Base-by-base conservation (phyloP, 108 stramenopile genomes). In the Cyclotella baltica region DNA sequence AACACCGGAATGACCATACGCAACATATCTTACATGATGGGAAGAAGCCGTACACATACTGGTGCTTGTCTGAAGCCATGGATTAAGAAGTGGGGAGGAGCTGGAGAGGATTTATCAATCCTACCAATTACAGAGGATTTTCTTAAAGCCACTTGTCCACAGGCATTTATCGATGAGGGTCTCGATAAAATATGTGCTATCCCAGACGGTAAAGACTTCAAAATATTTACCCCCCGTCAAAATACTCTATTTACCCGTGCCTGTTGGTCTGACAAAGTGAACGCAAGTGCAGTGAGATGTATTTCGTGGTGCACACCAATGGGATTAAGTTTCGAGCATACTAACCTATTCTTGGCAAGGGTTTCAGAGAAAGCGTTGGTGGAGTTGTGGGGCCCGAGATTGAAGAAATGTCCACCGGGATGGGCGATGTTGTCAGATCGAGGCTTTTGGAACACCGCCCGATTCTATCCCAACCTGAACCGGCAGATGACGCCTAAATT, bases 311-410 rank as follows among this genome's bases (percentile, higher is more conserved):
- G n/a, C n/a, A n/a, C n/a, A n/a, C n/a, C n/a, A n/a, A n/a, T n/a
- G n/a, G n/a, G n/a, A n/a, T 48, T 70, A 10, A 70, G 68, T 48
- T 70, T 70, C 35, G 68, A 70, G 30, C 68, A 70, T 53, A 70
- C 68, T 20, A 30, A 70, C 34, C 34, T 70, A 53, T 70, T 53
- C 33, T 33, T 70, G 18, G 68, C 30, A 27, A 55, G 50, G 55
- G 52, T 55, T 22, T 33, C 33, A 2, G 68, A 70, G 20, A 70
- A 70, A 36, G 50, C 18, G 11, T 33, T 70, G 33, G 68, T 70
- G 4, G 52, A 70, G 23, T 30, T 70, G 34, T 70, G 68, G 68
- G 50, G 52, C 13, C 30, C 51, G 13, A 28, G 68, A 33, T 18
- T 70, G 52, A 52, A 33, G 30, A 70, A 70, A 23, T 70, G 68